Percentiles rank a stretch among this genome's conserved stretches.
Evolutionary conservation across 805 yeast genomes (phyloP).

Genomic region (Lipomyces oligophaga): DNA sequence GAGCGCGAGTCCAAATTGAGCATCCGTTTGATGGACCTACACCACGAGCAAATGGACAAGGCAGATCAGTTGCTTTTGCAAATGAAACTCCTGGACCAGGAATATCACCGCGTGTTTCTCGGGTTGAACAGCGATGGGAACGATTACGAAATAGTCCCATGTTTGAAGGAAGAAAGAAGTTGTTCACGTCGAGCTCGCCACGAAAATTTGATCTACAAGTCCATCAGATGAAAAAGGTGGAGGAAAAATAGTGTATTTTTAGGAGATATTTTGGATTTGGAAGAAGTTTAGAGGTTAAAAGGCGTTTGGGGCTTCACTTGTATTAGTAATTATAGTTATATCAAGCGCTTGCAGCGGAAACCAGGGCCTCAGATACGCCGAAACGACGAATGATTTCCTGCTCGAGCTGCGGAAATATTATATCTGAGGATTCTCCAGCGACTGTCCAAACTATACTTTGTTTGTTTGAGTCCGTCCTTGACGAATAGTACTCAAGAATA

Average conservation of each 20-base stretch:
- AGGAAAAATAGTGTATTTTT: too few species aligned
- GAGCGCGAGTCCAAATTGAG: background rate
- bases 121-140: conserved; percentile 19
- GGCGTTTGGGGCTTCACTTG: too few species aligned
- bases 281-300: too few species aligned
- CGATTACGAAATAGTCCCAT: conserved; percentile 26
- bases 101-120: too few species aligned
- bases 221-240: too few species aligned
- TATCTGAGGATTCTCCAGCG: conserved; percentile 77
- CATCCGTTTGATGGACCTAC: conserved; percentile 10
- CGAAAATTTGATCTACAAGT: too few species aligned
- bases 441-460: conserved; percentile 52
- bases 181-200: too few species aligned
- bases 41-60: background rate
- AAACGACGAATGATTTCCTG: conserved; percentile 39
- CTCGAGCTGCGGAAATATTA: conserved; percentile 69
- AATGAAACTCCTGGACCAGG: conserved; percentile 19
- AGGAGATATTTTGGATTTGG: too few species aligned
- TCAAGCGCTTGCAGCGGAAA: too few species aligned
- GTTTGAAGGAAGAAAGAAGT: conserved; percentile 20
- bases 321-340: too few species aligned
- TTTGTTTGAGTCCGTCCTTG: conserved; percentile 33
- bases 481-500: conserved; percentile 56
- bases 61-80: background rate
- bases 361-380: too few species aligned